Evolutionary conservation across 805 yeast species (phyloP), one percentile per base, ranked within the genome.

Genomic region (Hanseniaspora jakobsenii): DNA sequence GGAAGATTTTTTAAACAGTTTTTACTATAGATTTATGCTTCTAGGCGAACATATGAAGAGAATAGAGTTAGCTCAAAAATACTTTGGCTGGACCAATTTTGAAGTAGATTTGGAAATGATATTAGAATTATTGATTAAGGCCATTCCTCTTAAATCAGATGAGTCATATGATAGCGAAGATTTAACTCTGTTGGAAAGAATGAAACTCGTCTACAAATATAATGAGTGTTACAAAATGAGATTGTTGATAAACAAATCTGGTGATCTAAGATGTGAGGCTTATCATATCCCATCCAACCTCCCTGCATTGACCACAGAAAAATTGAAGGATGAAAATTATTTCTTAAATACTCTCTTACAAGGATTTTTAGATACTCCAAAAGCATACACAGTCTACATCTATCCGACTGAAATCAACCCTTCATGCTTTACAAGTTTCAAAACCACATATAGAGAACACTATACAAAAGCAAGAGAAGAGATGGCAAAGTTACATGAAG

Each of bases 391-490:
- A 17, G 75, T 85, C 0, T 76, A 73, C 53, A 53, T 86, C 3
- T 89, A 81, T 55, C 55, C 64, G 0, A 60, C 66, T 24, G 66
- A 75, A 1, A 67, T 72, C 1, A 51, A 69, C 35, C 70, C 75
- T 1, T 74, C 93, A 2, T 82, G 83, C 2, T 83, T 81, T 60
- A 84, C 95, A 0, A 78, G 93, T 4, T 81, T 86, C 63, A 89
- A 89, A 58, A 89, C 97, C 0, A 82, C 95, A 0, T 61, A 66
- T 19, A 67, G 98, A 50, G 65, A 64, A 3, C 73, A 69, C 36
- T 86, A 87, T 57, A 70, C 65, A 35, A 66, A 57, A 2, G 80
- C 94, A 0, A 63, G 96, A 47, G 59, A 58, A 1, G 63, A 84
- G 35, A 51, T 62, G 34, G 54, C 73, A 3, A 49, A 55, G 1